Base-by-base conservation (phyloP, 2,329 filamentous ascomycete genomes). In the Penicillium sp. region DNA sequence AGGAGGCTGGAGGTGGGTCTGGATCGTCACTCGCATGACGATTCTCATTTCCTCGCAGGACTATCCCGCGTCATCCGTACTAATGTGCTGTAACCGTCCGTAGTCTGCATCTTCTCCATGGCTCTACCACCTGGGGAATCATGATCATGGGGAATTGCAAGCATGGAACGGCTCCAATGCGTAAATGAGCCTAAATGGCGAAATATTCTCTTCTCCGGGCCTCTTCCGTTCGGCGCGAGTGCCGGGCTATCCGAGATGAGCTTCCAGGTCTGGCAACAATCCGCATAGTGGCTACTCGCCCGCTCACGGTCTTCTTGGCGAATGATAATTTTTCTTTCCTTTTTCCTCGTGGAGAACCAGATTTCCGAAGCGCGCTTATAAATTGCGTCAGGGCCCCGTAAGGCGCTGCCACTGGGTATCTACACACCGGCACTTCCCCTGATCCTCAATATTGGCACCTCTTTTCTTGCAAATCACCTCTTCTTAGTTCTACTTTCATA, bases 201-300 rank as follows among this genome's bases (percentile, higher is more conserved):
- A 22, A 22, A 9, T 22, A 22, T 12, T 37, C 37, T 22, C 18
- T 5, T 22, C 18, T 22, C 9, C 18, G 18, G 18, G 27, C 35
- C 32, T 41, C 34, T 44, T 30, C 37, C 41, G 42, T 43, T 43
- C 33, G 39, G 41, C 39, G 42, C 38, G 27, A 46, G 15, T 47
- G 47, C 50, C 50, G 50, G 47, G 25, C 37, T 50, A 52, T 37
- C 50, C 50, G 50, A 41, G 32, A 39, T 25, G 46, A 49, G 41
- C 39, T 39, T 50, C 45, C 48, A 40, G n/a, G 45, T 47, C 42
- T 41, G 50, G 49, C 51, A 49, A 53, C 35, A 50, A 51, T 44
- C 50, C 50, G 48, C 47, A 39, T 41, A 9, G 18, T 22, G 18
- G 18, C 20, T 15, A 17, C n/a, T 29, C 39, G 36, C 41, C 48